These are phyloP conservation scores for Daldinia sp. DNA, from an alignment of 2,329 filamentous ascomycete species.

Conservation along the genomic window DNA sequence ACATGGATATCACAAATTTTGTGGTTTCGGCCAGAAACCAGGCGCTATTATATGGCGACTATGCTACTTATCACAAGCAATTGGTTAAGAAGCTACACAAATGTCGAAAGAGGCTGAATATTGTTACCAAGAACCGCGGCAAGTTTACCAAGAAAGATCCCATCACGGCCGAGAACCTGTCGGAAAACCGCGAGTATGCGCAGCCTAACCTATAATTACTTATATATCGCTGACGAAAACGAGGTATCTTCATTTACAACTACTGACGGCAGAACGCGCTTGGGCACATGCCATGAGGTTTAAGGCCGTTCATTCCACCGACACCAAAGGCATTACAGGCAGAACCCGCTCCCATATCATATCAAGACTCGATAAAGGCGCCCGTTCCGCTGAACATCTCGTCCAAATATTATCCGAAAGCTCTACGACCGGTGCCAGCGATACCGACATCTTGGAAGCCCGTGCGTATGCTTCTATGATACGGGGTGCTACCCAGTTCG, in stretches of 20 bases:
- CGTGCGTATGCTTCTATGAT: constrained; percentile 83
- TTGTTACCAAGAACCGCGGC: constrained; percentile 82
- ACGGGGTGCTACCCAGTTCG: constrained; percentile 79
- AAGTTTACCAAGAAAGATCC: constrained; percentile 79
- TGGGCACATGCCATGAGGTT: constrained; percentile 97
- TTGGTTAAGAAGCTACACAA: constrained; percentile 83
- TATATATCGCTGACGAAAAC: constrained; percentile 20
- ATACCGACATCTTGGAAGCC: constrained; percentile 82
- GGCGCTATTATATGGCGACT: constrained; percentile 87
- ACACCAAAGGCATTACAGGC: constrained; percentile 80
- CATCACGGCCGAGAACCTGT: constrained; percentile 78
- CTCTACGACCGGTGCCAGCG: constrained; percentile 68
- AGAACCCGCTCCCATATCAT: constrained; percentile 87
- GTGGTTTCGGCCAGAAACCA: constrained; percentile 81
- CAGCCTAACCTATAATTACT: background rate
- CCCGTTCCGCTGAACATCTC: constrained; percentile 72
- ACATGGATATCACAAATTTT: constrained; percentile 91
- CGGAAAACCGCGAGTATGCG: constrained; percentile 76
- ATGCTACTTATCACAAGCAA: constrained; percentile 82
- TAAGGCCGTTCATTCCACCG: constrained; percentile 81
- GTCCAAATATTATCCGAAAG: constrained; percentile 71
- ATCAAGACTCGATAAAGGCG: constrained; percentile 84
- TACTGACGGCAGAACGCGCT: constrained; percentile 87
- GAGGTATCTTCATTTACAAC: constrained; percentile 79
- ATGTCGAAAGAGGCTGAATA: constrained; percentile 83